These are phyloP conservation scores for Epichloe hybrida DNA, from an alignment of 2,329 filamentous ascomycete species.

Conservation along the genomic window DNA sequence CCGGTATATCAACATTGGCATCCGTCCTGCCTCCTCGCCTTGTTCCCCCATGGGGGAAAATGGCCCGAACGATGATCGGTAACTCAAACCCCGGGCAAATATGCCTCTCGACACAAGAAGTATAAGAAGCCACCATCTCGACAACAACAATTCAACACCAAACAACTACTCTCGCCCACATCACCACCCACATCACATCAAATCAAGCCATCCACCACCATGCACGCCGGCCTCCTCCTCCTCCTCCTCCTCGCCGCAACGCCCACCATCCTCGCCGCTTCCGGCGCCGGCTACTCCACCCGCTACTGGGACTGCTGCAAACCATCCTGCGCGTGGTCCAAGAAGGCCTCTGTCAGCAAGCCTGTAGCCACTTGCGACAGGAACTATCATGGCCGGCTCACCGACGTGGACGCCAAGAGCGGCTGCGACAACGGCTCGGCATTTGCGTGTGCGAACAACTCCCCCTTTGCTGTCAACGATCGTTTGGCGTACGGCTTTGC, in stretches of 20 bases:
- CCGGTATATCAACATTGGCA: too few relatives aligned
- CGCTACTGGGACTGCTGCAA: conserved; percentile 59
- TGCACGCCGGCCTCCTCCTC: conserved; percentile 3
- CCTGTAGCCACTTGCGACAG: conserved; percentile 42
- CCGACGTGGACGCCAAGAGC: conserved; percentile 31
- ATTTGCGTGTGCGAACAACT: conserved; percentile 48
- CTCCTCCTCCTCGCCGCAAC: conserved; percentile 8
- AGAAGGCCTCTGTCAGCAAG: conserved; percentile 36
- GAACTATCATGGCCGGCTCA: conserved; percentile 36
- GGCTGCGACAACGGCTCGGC: conserved; percentile 45
- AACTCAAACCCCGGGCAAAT: too few relatives aligned
- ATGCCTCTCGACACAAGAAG: too few relatives aligned
- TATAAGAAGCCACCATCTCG: too few relatives aligned
- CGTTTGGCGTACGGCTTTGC: conserved; percentile 50
- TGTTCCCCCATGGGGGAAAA: too few relatives aligned
- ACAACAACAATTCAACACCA: background rate
- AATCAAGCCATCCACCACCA: background rate
- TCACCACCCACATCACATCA: too few relatives aligned
- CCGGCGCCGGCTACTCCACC: conserved; percentile 15
- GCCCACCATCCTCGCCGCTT: conserved; percentile 14
- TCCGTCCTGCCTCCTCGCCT: too few relatives aligned
- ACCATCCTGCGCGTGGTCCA: conserved; percentile 48
- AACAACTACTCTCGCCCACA: background rate
- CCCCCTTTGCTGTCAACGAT: conserved; percentile 47
- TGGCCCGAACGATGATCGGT: too few relatives aligned